Conservation (phyloP, 148 eudicot species). For the Rhododendron kiyosumense region DNA sequence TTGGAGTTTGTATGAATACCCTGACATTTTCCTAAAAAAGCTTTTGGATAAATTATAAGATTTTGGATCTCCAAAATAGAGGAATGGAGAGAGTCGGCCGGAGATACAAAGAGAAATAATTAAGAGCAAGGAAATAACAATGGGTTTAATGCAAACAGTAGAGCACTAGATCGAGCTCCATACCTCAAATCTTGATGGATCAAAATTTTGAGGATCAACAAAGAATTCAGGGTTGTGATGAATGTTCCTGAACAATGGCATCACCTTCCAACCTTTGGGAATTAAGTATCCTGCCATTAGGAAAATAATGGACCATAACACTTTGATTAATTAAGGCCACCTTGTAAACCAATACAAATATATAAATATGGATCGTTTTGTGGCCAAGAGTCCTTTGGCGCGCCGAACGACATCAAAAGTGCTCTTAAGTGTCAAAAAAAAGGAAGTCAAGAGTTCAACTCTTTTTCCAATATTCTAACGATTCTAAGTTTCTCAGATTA, state of each 20-base stretch:
- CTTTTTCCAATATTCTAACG: no score
- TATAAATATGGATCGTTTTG: background rate
- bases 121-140: background rate
- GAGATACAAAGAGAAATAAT: background rate
- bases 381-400: background rate
- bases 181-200: conserved; percentile 88
- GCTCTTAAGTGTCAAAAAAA: no score
- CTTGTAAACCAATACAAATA: background rate
- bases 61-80: no score
- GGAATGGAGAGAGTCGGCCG: no score
- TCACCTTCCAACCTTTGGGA: conserved; percentile 94
- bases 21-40: no score
- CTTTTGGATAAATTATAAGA: no score
- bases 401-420: no score
- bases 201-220: conserved; percentile 55
- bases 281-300: conserved; percentile 60
- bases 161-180: background rate
- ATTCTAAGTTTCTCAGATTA: no score
- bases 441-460: no score
- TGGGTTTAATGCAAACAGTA: background rate
- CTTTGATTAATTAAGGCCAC: background rate
- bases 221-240: conserved; percentile 79
- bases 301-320: background rate
- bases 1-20: no score
- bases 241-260: conserved; percentile 88